A percentile compares a stretch with the other conserved stretches of the same genome.
Conservation (phyloP, 805 yeast genomes). For the Schwanniomyces vanrijiae region DNA sequence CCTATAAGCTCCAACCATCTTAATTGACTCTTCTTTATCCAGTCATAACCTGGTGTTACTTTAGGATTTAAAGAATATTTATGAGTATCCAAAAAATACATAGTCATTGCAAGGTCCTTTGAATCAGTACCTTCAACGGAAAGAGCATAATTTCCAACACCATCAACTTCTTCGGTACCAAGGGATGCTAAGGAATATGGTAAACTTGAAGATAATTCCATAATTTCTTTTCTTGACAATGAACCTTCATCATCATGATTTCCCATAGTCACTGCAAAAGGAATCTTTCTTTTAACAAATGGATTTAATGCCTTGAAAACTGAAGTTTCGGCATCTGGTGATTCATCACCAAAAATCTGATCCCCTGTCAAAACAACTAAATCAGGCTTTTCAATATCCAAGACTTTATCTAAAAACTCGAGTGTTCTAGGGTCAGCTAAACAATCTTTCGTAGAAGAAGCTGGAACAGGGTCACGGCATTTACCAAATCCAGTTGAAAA, state of each 20-base stretch:
- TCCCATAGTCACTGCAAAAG: constrained; percentile 85
- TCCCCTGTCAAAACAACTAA: constrained; percentile 88
- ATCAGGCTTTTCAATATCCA: constrained; percentile 81
- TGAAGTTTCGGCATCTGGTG: constrained; percentile 82
- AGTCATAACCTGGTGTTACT: constrained; percentile 77
- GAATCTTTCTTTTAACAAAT: constrained; percentile 63
- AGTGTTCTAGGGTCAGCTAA: constrained; percentile 76
- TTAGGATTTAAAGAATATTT: constrained; percentile 68
- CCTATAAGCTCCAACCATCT: constrained; percentile 47
- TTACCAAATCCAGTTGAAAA: constrained; percentile 79
- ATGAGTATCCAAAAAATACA: constrained; percentile 86
- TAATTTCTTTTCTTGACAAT: constrained; percentile 56
- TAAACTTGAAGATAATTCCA: constrained; percentile 52
- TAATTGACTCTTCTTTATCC: constrained; percentile 72
- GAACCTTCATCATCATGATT: constrained; percentile 94
- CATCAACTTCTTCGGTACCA: constrained; percentile 71
- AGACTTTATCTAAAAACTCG: constrained; percentile 56
- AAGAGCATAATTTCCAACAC: constrained; percentile 78
- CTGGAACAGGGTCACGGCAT: constrained; percentile 75
- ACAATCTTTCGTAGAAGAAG: constrained; percentile 49
- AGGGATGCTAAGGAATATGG: constrained; percentile 66
- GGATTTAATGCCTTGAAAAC: constrained; percentile 76
- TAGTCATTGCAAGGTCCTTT: constrained; percentile 45
- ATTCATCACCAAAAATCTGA: constrained; percentile 77
- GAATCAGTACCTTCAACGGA: constrained; percentile 45